A percentile compares a stretch with the other conserved stretches of the same genome.
These are phyloP conservation scores for Neurospora sp. DNA, from an alignment of 495 filamentous ascomycete genomes.

Conservation along the genomic window DNA sequence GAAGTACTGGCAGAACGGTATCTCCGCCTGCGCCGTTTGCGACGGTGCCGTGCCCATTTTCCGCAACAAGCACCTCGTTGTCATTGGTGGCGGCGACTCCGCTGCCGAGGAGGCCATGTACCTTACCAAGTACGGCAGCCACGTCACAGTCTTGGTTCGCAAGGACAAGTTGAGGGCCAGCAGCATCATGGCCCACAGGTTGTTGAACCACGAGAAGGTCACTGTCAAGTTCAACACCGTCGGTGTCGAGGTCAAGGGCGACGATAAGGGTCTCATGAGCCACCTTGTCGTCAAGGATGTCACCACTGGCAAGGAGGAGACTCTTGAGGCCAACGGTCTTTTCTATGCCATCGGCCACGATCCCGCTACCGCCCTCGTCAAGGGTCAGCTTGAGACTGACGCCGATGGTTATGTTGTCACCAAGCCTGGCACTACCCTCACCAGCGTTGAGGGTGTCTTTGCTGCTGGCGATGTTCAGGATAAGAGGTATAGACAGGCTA, in stretches of 20 bases:
- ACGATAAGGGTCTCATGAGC: constrained; percentile 77
- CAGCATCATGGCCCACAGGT: constrained; percentile 82
- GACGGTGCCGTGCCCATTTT: constrained; percentile 97
- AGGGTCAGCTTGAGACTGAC: constrained; percentile 78
- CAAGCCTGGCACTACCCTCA: constrained; percentile 76
- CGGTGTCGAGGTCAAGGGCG: constrained; percentile 72
- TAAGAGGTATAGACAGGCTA: constrained; percentile 94
- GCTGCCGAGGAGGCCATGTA: constrained; percentile 97
- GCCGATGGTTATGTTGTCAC: constrained; percentile 82
- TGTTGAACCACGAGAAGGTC: constrained; percentile 76
- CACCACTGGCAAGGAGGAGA: constrained; percentile 65
- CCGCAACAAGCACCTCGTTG: constrained; percentile 85
- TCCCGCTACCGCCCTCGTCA: constrained; percentile 78
- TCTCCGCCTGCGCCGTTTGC: constrained; percentile 94
- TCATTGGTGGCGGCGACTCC: constrained; percentile 95
- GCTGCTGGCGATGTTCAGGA: constrained; percentile 97
- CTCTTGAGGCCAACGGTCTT: constrained; percentile 77
- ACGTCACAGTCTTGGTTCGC: constrained; percentile 88
- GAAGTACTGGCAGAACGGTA: constrained; percentile 91
- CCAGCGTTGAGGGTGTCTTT: constrained; percentile 85
- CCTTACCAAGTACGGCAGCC: constrained; percentile 91
- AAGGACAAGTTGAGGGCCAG: constrained; percentile 74
- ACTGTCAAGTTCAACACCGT: constrained; percentile 77
- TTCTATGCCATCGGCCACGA: constrained; percentile 99
- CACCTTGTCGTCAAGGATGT: constrained; percentile 70